These are phyloP conservation scores for Phytophthora europaea DNA, from an alignment of 352 stramenopile genomes.

Conservation along the genomic window DNA sequence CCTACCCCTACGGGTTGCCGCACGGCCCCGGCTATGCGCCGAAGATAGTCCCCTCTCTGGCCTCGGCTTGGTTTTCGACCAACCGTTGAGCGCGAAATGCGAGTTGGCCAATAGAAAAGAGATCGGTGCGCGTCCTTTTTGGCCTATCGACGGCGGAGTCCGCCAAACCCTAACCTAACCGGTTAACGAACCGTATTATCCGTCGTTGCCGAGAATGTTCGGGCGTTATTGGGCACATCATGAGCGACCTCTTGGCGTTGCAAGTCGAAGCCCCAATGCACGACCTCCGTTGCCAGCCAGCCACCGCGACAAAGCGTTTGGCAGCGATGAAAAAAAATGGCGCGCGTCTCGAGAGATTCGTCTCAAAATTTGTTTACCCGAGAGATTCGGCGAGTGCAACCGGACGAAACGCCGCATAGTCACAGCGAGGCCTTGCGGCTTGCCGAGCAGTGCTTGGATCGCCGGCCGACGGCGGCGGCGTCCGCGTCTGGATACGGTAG, in stretches of 20 bases:
- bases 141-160: neutral
- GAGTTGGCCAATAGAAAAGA: neutral
- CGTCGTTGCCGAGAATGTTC: constrained; percentile 31
- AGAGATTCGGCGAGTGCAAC: constrained; percentile 34
- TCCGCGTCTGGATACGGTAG: neutral
- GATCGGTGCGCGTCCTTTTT: neutral
- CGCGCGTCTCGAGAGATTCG: constrained; percentile 17
- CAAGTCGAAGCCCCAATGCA: neutral
- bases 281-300: neutral
- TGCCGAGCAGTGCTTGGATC: neutral
- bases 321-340: constrained; percentile 6
- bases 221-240: constrained; percentile 14
- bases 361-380: constrained; percentile 18
- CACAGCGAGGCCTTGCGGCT: neutral
- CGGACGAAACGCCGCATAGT: constrained; percentile 14
- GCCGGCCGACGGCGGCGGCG: neutral
- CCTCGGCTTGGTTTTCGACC: constrained; percentile 15
- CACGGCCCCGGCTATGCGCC: constrained; percentile 17
- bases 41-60: constrained; percentile 23
- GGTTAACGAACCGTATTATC: constrained; percentile 16
- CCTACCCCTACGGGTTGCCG: constrained; percentile 14
- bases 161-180: constrained; percentile 30
- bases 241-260: constrained; percentile 5
- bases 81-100: neutral
- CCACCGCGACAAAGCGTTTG: neutral